These are phyloP conservation scores for Dendrobium officinale DNA, from an alignment of 106 monocot genomes.

Conservation along the genomic window DNA sequence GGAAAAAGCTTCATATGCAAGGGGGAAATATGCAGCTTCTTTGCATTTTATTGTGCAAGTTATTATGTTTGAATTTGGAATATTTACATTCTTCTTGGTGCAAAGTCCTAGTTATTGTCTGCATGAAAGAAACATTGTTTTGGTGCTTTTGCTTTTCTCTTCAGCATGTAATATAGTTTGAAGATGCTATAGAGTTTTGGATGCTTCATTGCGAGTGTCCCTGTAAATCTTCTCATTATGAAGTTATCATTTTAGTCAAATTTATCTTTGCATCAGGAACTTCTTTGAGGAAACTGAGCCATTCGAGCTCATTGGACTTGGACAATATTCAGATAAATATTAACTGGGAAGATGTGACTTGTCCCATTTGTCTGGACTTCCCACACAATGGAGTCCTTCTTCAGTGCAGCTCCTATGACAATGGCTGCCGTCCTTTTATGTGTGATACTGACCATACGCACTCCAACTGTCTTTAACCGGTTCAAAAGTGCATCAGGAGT, in stretches of 20 bases:
- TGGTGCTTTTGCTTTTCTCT: too few species aligned
- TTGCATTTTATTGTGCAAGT: too few species aligned
- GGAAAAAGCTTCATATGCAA: too few species aligned
- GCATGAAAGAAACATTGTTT: too few species aligned
- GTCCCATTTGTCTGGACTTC: constrained; percentile 66
- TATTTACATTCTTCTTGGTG: too few species aligned
- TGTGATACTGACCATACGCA: constrained; percentile 64
- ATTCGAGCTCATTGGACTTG: constrained; percentile 16
- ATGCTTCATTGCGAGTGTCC: too few species aligned
- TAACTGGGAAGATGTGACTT: constrained; percentile 54
- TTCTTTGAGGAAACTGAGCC: constrained; percentile 9
- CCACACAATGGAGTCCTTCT: constrained; percentile 75
- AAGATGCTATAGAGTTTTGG: too few species aligned
- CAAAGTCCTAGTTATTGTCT: too few species aligned
- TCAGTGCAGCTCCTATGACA: constrained; percentile 47
- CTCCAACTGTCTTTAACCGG: constrained; percentile 64
- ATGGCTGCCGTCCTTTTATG: constrained; percentile 66
- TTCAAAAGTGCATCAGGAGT: constrained; percentile 51
- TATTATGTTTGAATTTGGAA: too few species aligned
- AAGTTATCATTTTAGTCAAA: neutral
- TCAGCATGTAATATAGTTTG: too few species aligned
- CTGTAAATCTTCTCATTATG: too few species aligned
- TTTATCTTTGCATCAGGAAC: constrained; percentile 16
- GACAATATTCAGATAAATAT: constrained; percentile 20
- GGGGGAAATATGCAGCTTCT: too few species aligned